Evolutionary conservation across 108 stramenopile species (phyloP), one percentile per base, ranked within the genome.

Genomic region (Cyclotella cryptica): DNA sequence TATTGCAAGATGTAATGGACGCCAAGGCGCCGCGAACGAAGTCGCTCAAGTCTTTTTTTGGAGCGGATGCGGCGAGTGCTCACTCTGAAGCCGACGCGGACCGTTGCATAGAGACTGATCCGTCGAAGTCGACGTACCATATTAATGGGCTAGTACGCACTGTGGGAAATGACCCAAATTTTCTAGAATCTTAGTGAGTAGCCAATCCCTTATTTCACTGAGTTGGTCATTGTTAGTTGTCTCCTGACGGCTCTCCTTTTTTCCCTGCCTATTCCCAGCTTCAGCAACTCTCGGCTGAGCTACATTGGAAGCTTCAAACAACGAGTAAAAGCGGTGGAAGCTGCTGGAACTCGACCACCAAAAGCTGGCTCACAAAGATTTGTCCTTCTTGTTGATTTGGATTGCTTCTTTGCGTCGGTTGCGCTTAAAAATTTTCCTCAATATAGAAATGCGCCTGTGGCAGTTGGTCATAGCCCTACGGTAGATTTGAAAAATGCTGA

Each of bases 381-480:
- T 55, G 88, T 98, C 21, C 88, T 98, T 60, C 96, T 97, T 63
- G 90, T 97, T 4, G 97, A 98, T 71, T 96, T 98, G 96, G 97
- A 98, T 82, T 97, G 96, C 75, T 98, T 97, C 86, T 98, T 98
- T 85, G 96, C 93, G 0, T 65, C 87, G 45, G 97, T 97, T 51
- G 90, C 85, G 12, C 74, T 97, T 21, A 89, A 90, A 29, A 88
- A 88, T n/a, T 93, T 78, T 69, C 95, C 97, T 7, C 84, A 97
- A 46, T 89, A 96, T 57, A 55, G 71, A 68, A 77, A 86, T 45
- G 83, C 89, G 71, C 96, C 97, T 1, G 95, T 98, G 7, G 97
- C 90, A 24, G 91, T 98, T 52, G 96, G 94, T 6, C 97, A 98
- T 76, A 72, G 88, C 29, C 79, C 86, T 51, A 85, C 67, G 35